Base-by-base conservation (phyloP, 495 filamentous ascomycete species). In the Lophiotrema nucula region DNA sequence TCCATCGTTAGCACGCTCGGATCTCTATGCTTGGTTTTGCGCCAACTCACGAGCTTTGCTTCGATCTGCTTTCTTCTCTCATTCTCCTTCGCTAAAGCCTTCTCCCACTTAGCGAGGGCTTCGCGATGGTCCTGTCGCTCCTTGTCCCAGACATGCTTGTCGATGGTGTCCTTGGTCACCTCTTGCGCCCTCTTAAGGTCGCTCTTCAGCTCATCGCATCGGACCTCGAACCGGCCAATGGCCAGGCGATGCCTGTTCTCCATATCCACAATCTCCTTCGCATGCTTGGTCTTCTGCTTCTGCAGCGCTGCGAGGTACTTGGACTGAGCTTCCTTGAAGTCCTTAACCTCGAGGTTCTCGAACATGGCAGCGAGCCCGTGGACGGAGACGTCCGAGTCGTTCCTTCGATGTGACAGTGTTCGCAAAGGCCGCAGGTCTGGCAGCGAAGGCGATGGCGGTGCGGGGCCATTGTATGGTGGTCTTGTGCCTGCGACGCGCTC, bases 311-410 rank as follows among this genome's bases (percentile, higher is more conserved):
- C 31, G 43, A 64, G 44, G 48, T 65, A 66, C 81, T 80, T 73
- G 81, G 79, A 66, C 81, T 67, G 69, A 46, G 62, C 58, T 51
- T 68, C 68, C 38, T 70, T 64, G 53, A 63, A 60, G 58, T 76
- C 73, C 48, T 67, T 64, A 51, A 74, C 64, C 37, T 72, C 69
- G 31, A 96, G 73, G 45, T 78, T 81, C 73, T 95, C 92, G 66
- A 95, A 87, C 58, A 86, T 89, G 23, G 83, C 86, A 63, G 95
- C 89, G 71, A 92, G 93, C 25, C 88, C 84, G 66, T 92, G 88
- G 1, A 96, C 90, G 67, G 92, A 88, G 24, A 88, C 88, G 67
- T 95, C 90, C 22, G 88, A 88, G 51, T 69, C 69, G 48, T 67
- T 48, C 69, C 69, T 16, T 31, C 68, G 74, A 43, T 74, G 74